Evolutionary conservation across 768 basidiomycete genomes (phyloP).

Genomic region (Lyophyllum atratum): DNA sequence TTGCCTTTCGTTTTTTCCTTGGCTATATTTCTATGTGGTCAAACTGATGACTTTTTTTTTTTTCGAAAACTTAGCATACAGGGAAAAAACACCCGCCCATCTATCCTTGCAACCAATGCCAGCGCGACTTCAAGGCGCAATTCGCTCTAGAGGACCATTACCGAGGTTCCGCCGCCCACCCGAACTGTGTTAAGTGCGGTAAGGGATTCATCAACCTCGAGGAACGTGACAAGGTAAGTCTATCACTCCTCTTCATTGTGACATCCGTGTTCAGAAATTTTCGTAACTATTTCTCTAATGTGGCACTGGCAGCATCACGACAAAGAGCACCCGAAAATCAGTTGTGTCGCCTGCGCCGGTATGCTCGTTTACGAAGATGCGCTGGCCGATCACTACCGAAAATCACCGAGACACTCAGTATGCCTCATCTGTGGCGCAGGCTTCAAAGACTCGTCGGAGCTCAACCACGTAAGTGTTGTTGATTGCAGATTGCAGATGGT

Average conservation of each 20-base stretch:
- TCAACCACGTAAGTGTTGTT: not conserved
- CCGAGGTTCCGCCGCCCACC: slow-evolving; percentile 43
- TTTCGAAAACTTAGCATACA: slow-evolving; percentile 35
- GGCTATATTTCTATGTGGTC: not conserved
- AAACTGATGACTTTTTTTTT: not conserved
- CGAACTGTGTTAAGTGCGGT: slow-evolving; percentile 46
- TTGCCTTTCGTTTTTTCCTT: not conserved
- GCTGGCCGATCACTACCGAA: not conserved
- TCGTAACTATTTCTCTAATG: not conserved
- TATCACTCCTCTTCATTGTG: not conserved
- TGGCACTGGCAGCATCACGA: slow-evolving; percentile 30
- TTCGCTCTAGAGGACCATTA: slow-evolving; percentile 48
- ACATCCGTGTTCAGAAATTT: not conserved
- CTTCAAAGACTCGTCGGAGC: not conserved
- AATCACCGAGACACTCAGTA: not conserved
- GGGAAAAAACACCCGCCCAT: slow-evolving; percentile 40
- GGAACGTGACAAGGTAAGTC: slow-evolving; percentile 31
- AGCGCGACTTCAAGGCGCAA: slow-evolving; percentile 32
- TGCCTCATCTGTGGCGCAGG: not conserved
- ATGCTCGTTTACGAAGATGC: slow-evolving; percentile 31
- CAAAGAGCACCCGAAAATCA: slow-evolving; percentile 23
- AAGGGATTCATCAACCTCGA: slow-evolving; percentile 38
- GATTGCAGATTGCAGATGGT: no score
- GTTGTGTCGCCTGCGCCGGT: slow-evolving; percentile 27
- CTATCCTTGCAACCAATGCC: slow-evolving; percentile 37